Base-by-base conservation (phyloP, 352 stramenopile species). In the Phytophthora sp. region DNA sequence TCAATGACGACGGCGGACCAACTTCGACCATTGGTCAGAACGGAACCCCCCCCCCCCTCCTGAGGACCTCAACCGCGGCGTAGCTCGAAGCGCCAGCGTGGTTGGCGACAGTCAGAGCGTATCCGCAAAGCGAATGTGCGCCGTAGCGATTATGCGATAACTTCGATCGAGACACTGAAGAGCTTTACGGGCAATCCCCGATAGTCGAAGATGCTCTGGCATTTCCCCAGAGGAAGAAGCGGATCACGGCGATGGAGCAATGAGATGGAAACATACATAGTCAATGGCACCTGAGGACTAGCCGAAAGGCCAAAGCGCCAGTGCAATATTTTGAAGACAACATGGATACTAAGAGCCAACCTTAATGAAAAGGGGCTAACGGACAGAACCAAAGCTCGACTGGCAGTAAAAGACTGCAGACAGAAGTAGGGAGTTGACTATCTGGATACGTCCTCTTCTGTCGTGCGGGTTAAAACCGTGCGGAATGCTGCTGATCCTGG, bases 151-250 rank as follows among this genome's bases (percentile, higher is more conserved):
- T 58, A 58, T 20, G 13, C 38, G 4, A 47, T 46, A 6, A 18
- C 38, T 46, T 12, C 38, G 5, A 7, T 58, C 23, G 51, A 41
- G 7, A 1, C 51, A 29, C 13, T 58, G 35, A 24, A 58, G 15
- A 41, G 27, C 9, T 27, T 58, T 5, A 23, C 36, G 11, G 51
- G 36, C 9, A 58, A 58, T 36, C 51, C 35, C 8, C 30, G 4
- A 49, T 24, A 26, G 36, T 49, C 7, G 51, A 58, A 29, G 51
- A 50, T 26, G 51, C 51, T 46, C 6, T 58, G 23, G 16, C 13
- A 4, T 58, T 36, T 38, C 24, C 39, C 3, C 18, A 47, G 3
- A 18, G 39, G 15, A 21, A 47, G 3, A 47, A 47, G 20, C 30
- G 39, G 39, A 4, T 24, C 11, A 44, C 2, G 11, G 5, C 24